Percentiles rank a stretch among this genome's conserved stretches.
Conservation (phyloP, 2,329 filamentous ascomycete genomes). For the Aspergillus sp. region DNA sequence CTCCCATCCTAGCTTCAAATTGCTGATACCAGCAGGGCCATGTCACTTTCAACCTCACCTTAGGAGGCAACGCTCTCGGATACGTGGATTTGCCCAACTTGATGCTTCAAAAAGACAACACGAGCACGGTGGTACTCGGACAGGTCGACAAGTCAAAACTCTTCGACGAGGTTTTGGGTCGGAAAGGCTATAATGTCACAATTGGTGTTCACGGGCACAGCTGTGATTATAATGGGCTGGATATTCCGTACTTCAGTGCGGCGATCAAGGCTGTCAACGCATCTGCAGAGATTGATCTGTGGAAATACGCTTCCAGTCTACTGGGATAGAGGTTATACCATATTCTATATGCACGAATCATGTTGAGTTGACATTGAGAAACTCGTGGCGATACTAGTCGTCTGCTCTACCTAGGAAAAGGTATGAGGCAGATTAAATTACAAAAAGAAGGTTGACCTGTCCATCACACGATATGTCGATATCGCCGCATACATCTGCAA, state of each 20-base stretch:
- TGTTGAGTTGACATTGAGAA: too few species aligned
- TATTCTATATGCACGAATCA: too few species aligned
- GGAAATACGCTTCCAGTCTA: constrained; percentile 13
- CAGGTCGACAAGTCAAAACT: constrained; percentile 14
- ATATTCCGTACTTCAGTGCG: constrained; percentile 21
- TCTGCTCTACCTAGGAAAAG: too few species aligned
- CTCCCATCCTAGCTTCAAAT: too few species aligned
- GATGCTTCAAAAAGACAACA: constrained; percentile 9
- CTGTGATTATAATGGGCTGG: constrained; percentile 19
- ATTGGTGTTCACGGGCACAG: constrained; percentile 18
- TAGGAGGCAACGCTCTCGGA: constrained; percentile 13
- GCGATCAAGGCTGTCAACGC: constrained; percentile 17
- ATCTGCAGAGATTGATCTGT: constrained; percentile 12
- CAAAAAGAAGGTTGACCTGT: too few species aligned
- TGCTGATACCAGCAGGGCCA: constrained; percentile 10
- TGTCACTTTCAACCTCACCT: constrained; percentile 19
- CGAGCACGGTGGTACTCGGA: constrained; percentile 10
- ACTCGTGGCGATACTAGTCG: too few species aligned
- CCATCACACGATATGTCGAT: too few species aligned
- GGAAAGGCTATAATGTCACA: constrained; percentile 12
- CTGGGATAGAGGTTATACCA: too few species aligned
- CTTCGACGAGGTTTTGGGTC: constrained; percentile 12
- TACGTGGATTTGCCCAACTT: constrained; percentile 19
- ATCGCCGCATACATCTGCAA: too few species aligned
- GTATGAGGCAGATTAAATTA: too few species aligned